Percentiles rank a stretch among this genome's conserved stretches.
These are phyloP conservation scores for Pueraria montana DNA, from an alignment of 306 rosid genomes.

Conservation along the genomic window DNA sequence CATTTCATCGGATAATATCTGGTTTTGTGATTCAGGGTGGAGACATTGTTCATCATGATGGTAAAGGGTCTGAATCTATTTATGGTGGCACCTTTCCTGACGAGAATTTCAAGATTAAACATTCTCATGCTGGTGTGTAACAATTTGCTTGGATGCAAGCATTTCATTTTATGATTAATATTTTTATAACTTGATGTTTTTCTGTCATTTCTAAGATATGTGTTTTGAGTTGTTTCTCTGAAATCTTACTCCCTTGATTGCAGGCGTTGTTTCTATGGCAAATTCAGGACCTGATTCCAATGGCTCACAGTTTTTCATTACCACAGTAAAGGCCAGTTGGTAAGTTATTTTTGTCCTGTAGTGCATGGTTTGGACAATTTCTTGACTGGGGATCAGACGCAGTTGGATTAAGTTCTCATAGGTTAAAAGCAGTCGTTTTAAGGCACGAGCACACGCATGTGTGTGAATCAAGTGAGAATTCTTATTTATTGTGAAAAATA, in stretches of 20 bases:
- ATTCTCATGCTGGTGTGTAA: slow-evolving; percentile 87
- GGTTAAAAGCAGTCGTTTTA: background rate
- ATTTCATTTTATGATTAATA: slow-evolving; percentile 12
- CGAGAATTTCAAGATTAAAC: slow-evolving; percentile 78
- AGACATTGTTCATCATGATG: slow-evolving; percentile 74
- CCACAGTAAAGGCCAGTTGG: slow-evolving; percentile 90
- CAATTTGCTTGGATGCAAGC: slow-evolving; percentile 31
- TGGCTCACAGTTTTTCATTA: slow-evolving; percentile 90
- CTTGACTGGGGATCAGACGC: background rate
- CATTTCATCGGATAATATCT: slow-evolving; percentile 87
- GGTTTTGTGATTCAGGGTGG: slow-evolving; percentile 95
- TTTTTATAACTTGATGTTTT: background rate
- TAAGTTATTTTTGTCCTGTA: slow-evolving; percentile 44
- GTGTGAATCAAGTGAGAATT: background rate
- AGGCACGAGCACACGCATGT: background rate
- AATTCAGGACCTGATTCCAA: slow-evolving; percentile 90
- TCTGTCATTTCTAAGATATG: slow-evolving; percentile 17
- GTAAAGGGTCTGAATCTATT: slow-evolving; percentile 78
- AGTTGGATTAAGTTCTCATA: slow-evolving; percentile 15
- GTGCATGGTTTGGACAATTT: slow-evolving; percentile 5
- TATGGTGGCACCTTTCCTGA: slow-evolving; percentile 84
- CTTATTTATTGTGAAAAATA: background rate
- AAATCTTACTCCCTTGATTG: slow-evolving; percentile 39
- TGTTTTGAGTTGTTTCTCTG: background rate
- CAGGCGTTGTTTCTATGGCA: slow-evolving; percentile 89